Base-by-base conservation (phyloP, 2,329 filamentous ascomycete species). In the Scedosporium minutisporum region DNA sequence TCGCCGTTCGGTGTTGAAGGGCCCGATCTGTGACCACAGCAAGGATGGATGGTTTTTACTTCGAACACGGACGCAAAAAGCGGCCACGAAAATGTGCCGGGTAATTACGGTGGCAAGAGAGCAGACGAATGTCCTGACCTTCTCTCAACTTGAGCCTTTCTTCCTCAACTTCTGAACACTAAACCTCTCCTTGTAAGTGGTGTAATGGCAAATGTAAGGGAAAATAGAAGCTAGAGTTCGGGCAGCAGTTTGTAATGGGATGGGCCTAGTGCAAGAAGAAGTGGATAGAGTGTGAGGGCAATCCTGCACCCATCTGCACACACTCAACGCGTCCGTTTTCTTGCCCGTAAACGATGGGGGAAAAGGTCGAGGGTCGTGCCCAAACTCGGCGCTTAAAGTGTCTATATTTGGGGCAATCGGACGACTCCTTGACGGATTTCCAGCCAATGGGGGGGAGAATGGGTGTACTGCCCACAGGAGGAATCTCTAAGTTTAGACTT, bases 391-490 rank as follows among this genome's bases (percentile, higher is more conserved):
- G 59, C 59, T 61, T 53, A 61, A 33, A 42, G 4, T 42, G 42
- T 7, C 59, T 61, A 53, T 38, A 61, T 61, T 61, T 61, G 44
- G 44, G 29, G 23, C 23, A 51, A 51, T 21, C 59, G 29, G 59
- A 61, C 59, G 25, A 61, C 42, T 23, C 59, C 44, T 29, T 41
- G 44, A 53, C 29, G 14, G 44, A 51, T 60, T 60, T 60, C 58
- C 25, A 16, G 59, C 59, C 59, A 61, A 61, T 53, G 42, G 33
- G 5, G 14, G 23, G 9, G 23, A 55, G 51, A 23, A 55, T 18
- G 18, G 12, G 51, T 14, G 18, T 12, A 14, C 21, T 23, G 18
- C 51, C 12, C 51, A 23, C 1, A 14, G 7, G n/a, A 5, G 51
- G 23, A 27, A 27, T 23, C 51, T 23, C 51, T 25, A 27, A 27